These are phyloP conservation scores for Scedosporium aurantiacum DNA, from an alignment of 2,329 filamentous ascomycete genomes.

Conservation along the genomic window DNA sequence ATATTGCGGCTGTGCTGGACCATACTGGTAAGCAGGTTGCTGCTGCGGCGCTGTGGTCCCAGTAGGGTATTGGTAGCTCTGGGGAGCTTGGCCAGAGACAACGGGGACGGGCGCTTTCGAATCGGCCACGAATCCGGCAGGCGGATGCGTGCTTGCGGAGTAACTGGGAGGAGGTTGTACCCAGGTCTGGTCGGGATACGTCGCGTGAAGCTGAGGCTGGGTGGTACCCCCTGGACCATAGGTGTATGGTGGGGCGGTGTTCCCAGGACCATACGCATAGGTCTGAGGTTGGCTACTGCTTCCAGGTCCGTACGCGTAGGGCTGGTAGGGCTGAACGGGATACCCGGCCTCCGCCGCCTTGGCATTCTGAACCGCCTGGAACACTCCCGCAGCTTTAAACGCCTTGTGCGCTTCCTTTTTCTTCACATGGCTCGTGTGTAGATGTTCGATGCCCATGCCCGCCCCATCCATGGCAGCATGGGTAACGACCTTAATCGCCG, in stretches of 20 bases:
- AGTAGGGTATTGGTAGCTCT: neutral
- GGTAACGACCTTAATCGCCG: conserved; percentile 21
- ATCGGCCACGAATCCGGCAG: neutral
- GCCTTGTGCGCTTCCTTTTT: conserved; percentile 23
- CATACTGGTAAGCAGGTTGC: neutral
- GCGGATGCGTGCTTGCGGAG: neutral
- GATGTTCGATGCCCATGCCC: conserved; percentile 23
- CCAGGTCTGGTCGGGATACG: conserved; percentile 2
- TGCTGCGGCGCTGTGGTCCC: neutral
- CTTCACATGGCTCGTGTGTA: conserved; percentile 21
- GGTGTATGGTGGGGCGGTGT: neutral
- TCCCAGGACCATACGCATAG: neutral
- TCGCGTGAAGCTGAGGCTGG: neutral
- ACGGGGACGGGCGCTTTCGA: neutral
- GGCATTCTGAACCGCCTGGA: conserved; percentile 18
- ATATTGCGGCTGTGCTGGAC: neutral
- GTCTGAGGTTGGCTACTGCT: neutral
- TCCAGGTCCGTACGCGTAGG: conserved; percentile 1
- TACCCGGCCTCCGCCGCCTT: conserved; percentile 17
- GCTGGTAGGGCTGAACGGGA: conserved; percentile 11
- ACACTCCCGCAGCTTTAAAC: conserved; percentile 20
- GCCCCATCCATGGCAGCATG: conserved; percentile 25
- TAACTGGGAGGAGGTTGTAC: conserved; percentile 8
- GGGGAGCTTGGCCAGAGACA: neutral
- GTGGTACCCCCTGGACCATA: neutral